Conservation (phyloP, 768 basidiomycete species). For the Mycena albidolilacea region DNA sequence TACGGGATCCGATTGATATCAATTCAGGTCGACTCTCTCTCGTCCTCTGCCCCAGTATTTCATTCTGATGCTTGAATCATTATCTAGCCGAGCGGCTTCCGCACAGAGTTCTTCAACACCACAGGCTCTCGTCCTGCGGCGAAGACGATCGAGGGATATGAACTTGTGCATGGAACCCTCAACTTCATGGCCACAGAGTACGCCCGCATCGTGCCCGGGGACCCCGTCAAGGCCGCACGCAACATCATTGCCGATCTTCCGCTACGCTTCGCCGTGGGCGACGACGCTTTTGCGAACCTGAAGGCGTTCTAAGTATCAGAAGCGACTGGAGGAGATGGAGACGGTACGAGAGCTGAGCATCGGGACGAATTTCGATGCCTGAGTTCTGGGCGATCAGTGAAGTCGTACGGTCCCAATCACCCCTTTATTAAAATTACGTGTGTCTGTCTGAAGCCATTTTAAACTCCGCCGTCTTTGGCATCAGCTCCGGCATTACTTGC, state of each 20-base stretch:
- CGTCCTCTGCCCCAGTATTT: too few relatives aligned
- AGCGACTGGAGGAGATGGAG: constrained; percentile 14
- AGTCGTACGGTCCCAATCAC: too few relatives aligned
- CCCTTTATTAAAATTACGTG: too few relatives aligned
- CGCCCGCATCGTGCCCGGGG: neutral
- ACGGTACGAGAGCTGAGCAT: neutral
- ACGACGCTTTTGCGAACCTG: constrained; percentile 3
- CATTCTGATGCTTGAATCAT: too few relatives aligned
- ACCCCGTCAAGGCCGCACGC: constrained; percentile 18
- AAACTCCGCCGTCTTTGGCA: too few relatives aligned
- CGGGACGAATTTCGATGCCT: constrained; percentile 7
- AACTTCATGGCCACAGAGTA: neutral
- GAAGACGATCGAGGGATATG: constrained; percentile 11
- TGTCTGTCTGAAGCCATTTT: too few relatives aligned
- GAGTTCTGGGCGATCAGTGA: too few relatives aligned
- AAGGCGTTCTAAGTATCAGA: constrained; percentile 20
- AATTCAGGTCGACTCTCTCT: neutral
- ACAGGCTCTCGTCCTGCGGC: neutral
- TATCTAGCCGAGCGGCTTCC: constrained; percentile 9
- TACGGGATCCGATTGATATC: constrained; percentile 13
- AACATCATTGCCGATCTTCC: constrained; percentile 10
- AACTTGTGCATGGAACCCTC: neutral
- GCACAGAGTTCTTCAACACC: constrained; percentile 4
- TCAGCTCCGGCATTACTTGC: too few relatives aligned
- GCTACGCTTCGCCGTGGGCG: constrained; percentile 11